These are phyloP conservation scores for Paramecium caudatum DNA, from an alignment of 73 alveolate species.

Conservation along the genomic window DNA sequence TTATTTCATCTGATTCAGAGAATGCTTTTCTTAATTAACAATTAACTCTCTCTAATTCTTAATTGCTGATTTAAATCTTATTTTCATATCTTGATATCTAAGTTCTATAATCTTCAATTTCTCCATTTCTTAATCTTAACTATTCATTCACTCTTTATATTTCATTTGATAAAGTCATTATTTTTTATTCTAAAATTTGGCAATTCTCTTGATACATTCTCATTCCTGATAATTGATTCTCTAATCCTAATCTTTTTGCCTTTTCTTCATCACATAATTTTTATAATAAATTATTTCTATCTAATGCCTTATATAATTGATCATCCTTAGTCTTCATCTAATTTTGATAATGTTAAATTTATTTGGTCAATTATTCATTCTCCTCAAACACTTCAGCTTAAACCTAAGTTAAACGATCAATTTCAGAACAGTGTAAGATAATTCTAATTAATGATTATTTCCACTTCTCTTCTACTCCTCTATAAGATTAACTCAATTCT, in stretches of 20 bases:
- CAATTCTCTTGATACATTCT: neutral
- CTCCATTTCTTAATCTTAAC: slow-evolving; percentile 58
- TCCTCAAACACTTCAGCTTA: slow-evolving; percentile 46
- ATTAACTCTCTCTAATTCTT: slow-evolving; percentile 46
- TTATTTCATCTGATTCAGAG: neutral
- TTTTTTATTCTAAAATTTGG: neutral
- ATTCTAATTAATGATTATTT: slow-evolving; percentile 51
- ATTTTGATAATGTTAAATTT: slow-evolving; percentile 51
- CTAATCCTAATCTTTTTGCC: neutral
- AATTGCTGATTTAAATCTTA: neutral
- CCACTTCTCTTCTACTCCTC: slow-evolving; percentile 22
- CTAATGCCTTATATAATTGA: slow-evolving; percentile 43
- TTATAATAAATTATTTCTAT: slow-evolving; percentile 42
- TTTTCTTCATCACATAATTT: slow-evolving; percentile 49
- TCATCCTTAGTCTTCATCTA: slow-evolving; percentile 45
- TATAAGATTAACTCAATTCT: slow-evolving; percentile 36
- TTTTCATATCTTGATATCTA: slow-evolving; percentile 54
- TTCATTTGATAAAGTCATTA: neutral
- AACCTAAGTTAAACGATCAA: slow-evolving; percentile 45
- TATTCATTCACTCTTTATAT: slow-evolving; percentile 52
- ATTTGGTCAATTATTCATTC: slow-evolving; percentile 48
- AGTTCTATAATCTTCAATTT: slow-evolving; percentile 54
- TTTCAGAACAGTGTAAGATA: slow-evolving; percentile 63
- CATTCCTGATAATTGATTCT: neutral
- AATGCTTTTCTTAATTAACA: neutral